A percentile compares a stretch with the other conserved stretches of the same genome.
Evolutionary conservation across 2,329 filamentous ascomycete species (phyloP).

Genomic region (Microdochium nivale): DNA sequence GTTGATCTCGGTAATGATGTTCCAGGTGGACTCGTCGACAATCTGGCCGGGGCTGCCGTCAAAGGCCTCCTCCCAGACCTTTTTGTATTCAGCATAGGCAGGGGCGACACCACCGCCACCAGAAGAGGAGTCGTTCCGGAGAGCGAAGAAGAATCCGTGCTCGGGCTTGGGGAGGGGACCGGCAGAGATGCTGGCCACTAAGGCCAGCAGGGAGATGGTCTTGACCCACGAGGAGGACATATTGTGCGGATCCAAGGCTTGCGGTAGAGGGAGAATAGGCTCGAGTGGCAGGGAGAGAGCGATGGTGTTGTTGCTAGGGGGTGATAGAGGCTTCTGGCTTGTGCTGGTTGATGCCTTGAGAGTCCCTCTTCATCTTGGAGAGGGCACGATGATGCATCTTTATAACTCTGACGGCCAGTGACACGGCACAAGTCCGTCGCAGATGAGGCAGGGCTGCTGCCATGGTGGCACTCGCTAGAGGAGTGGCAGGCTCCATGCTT

Average conservation of each 20-base stretch:
- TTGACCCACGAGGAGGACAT: neutral
- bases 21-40: conserved; percentile 33
- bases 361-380: neutral
- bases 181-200: neutral
- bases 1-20: conserved; percentile 32
- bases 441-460: neutral
- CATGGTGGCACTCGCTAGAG: neutral
- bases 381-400: neutral
- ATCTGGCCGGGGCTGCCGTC: conserved; percentile 26
- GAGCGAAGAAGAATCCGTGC: neutral
- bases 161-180: neutral
- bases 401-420: neutral
- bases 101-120: conserved; percentile 18
- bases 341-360: neutral
- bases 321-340: neutral
- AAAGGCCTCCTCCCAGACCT: conserved; percentile 38
- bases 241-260: neutral
- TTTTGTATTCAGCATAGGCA: conserved; percentile 27
- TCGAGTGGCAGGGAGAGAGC: neutral
- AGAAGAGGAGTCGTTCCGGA: neutral
- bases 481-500: neutral
- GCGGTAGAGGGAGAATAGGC: neutral
- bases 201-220: neutral
- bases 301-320: neutral
- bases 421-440: neutral